These are phyloP conservation scores for Sarocladiaceae sp. DNA, from an alignment of 2,329 filamentous ascomycete species.

Conservation along the genomic window DNA sequence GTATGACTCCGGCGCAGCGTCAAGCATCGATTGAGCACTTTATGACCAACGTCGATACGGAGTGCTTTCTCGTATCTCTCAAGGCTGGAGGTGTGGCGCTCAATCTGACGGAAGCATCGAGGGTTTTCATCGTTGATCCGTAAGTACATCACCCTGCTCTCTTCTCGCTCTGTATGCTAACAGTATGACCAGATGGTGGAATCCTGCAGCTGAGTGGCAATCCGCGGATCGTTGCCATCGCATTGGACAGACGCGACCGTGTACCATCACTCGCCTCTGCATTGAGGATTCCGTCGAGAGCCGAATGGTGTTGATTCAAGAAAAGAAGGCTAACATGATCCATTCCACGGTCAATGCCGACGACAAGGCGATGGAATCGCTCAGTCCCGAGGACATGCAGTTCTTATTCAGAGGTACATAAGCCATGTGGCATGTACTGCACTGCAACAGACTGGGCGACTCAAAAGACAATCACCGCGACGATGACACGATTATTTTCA, in stretches of 20 bases:
- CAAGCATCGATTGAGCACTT: conserved; percentile 94
- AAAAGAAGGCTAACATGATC: conserved; percentile 99
- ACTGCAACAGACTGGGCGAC: neutral
- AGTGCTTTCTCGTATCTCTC: conserved; percentile 91
- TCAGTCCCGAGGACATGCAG: conserved; percentile 88
- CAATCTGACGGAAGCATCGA: conserved; percentile 89
- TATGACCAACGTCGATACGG: conserved; percentile 89
- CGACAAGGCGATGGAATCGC: conserved; percentile 79
- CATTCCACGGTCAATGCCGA: conserved; percentile 94
- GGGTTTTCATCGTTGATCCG: conserved; percentile 95
- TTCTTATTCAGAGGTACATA: conserved; percentile 73
- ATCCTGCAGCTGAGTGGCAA: conserved; percentile 99
- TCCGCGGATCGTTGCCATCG: conserved; percentile 90
- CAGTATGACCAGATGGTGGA: conserved; percentile 74
- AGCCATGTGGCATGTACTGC: neutral
- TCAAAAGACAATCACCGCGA: no score
- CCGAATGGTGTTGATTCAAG: conserved; percentile 89
- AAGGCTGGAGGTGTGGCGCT: conserved; percentile 95
- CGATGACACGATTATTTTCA: no score
- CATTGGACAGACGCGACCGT: conserved; percentile 90
- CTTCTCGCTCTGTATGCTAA: conserved; percentile 16
- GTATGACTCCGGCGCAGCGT: conserved; percentile 90
- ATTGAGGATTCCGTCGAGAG: conserved; percentile 97
- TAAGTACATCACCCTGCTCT: conserved; percentile 42
- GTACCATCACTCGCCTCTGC: conserved; percentile 87